A percentile compares a stretch with the other conserved stretches of the same genome.
phyloP scores from a whole-genome alignment of 805 yeast species.

The Starmerella apicola region DNA sequence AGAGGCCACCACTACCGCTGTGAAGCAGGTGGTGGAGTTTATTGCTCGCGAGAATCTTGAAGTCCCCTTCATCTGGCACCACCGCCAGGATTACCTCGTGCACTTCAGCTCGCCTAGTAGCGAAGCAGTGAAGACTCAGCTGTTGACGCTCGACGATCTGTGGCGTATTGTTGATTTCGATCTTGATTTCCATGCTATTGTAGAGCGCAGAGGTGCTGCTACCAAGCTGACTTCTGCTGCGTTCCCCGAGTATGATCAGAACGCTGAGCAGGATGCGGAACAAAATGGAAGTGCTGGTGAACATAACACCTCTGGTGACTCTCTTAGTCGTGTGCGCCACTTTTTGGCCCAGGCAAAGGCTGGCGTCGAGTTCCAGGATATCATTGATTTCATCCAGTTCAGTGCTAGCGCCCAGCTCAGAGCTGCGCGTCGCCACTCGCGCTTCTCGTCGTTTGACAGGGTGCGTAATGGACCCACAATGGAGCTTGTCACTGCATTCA shows the following conservation, averaged over 20 bases:
- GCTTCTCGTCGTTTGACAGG: slow-evolving; percentile 31
- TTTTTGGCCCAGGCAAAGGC: slow-evolving; percentile 34
- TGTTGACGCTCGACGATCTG: slow-evolving; percentile 59
- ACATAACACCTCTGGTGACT: not conserved
- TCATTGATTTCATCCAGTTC: slow-evolving; percentile 72
- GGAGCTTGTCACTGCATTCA: slow-evolving; percentile 20
- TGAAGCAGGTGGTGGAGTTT: slow-evolving; percentile 57
- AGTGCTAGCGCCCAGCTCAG: slow-evolving; percentile 44
- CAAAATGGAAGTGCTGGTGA: slow-evolving; percentile 42
- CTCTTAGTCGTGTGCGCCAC: not conserved
- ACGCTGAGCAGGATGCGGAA: slow-evolving; percentile 17
- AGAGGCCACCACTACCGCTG: slow-evolving; percentile 46
- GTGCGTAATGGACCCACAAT: slow-evolving; percentile 49
- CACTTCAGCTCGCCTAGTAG: slow-evolving; percentile 35
- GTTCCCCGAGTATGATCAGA: not conserved
- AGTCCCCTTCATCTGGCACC: slow-evolving; percentile 91
- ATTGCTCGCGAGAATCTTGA: slow-evolving; percentile 69
- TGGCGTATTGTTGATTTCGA: slow-evolving; percentile 87
- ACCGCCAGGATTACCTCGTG: slow-evolving; percentile 78
- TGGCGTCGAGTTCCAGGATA: slow-evolving; percentile 74
- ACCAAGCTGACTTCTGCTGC: slow-evolving; percentile 32
- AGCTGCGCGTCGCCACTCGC: slow-evolving; percentile 29
- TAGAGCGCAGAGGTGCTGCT: slow-evolving; percentile 58
- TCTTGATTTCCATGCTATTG: slow-evolving; percentile 73
- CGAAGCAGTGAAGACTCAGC: slow-evolving; percentile 31